These are phyloP conservation scores for Pelargonium nanum DNA, from an alignment of 345 rosid genomes.

Conservation along the genomic window DNA sequence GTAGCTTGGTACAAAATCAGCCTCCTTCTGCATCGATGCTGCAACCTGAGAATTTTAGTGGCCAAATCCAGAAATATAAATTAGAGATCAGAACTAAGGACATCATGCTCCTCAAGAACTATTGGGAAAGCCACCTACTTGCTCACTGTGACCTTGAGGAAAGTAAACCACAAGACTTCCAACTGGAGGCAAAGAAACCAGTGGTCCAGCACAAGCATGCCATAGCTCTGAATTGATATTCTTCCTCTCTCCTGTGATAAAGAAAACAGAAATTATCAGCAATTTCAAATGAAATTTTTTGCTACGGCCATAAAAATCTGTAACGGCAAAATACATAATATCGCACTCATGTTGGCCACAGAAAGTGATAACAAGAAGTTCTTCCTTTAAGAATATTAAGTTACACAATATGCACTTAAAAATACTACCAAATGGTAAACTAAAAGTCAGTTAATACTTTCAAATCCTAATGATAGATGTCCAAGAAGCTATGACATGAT, in stretches of 20 bases:
- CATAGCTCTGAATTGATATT: slow-evolving; percentile 75
- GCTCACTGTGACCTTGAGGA: slow-evolving; percentile 98
- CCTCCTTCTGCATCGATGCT: slow-evolving; percentile 69
- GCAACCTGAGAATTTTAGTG: slow-evolving; percentile 43
- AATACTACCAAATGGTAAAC: neutral
- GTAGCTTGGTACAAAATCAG: slow-evolving; percentile 55
- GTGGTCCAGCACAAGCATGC: slow-evolving; percentile 98
- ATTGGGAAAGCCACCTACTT: slow-evolving; percentile 33
- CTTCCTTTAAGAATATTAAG: neutral
- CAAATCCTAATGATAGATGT: neutral
- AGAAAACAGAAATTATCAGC: slow-evolving; percentile 7
- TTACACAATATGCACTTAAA: neutral
- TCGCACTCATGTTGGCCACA: neutral
- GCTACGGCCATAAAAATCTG: neutral
- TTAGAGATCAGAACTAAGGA: slow-evolving; percentile 12
- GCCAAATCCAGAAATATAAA: slow-evolving; percentile 6
- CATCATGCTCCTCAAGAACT: slow-evolving; percentile 4
- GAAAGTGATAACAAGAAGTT: too few species aligned
- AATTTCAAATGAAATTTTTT: neutral
- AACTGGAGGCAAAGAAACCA: slow-evolving; percentile 83
- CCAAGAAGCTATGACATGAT: too few species aligned
- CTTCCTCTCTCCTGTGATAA: slow-evolving; percentile 67
- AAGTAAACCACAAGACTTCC: slow-evolving; percentile 95
- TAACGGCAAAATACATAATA: neutral
- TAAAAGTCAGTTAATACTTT: neutral